Evolutionary conservation across 768 basidiomycete species (phyloP), one percentile per base, ranked within the genome.

Genomic region (Russula vinacea): DNA sequence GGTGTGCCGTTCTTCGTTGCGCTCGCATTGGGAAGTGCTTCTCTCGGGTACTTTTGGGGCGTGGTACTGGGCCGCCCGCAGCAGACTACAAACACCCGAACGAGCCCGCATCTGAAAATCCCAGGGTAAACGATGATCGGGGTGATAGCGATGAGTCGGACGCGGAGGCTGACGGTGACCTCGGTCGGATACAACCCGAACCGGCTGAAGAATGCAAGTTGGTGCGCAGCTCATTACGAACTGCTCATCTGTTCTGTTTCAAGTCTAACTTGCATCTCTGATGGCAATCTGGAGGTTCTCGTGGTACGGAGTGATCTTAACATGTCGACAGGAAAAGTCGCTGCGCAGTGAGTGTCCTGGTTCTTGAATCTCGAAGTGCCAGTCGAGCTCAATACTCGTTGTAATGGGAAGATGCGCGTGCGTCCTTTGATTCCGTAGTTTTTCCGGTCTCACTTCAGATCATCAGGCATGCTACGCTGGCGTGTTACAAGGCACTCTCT

Each of bases 401-500:
- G 8, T 35, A 8, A 35, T 35, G 35, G 1, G 35, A 35, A 35
- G 35, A 35, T 35, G 35, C 73, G 70, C 72, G 74, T 74, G 59
- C 45, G 73, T 42, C 67, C 9, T n/a, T n/a, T 62, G 17, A 26
- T 40, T 44, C 40, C 29, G 14, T 60, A 45, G 10, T 37, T 13
- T 19, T 42, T n/a, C 24, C 6, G 16, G 24, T 26, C 58, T 39
- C 58, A 39, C 44, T 14, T 35, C 22, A 22, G 29, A 16, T 42
- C 4, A 10, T 10, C 35, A 35, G 35, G 35, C 35, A 35, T 35
- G 35, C 35, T 7, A 95, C 95, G 1, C 76, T 98, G 35, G 92
- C 94, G 13, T 98, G 95, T 76, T 97, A 96, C 74, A 92, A 92
- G 75, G 81, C 87, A 0, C 76, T 98, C 17, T 70, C 79, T 51